A percentile compares a stretch with the other conserved stretches of the same genome.
Evolutionary conservation across 257 asterid genomes (phyloP).

Genomic region (Salvia hispanica): DNA sequence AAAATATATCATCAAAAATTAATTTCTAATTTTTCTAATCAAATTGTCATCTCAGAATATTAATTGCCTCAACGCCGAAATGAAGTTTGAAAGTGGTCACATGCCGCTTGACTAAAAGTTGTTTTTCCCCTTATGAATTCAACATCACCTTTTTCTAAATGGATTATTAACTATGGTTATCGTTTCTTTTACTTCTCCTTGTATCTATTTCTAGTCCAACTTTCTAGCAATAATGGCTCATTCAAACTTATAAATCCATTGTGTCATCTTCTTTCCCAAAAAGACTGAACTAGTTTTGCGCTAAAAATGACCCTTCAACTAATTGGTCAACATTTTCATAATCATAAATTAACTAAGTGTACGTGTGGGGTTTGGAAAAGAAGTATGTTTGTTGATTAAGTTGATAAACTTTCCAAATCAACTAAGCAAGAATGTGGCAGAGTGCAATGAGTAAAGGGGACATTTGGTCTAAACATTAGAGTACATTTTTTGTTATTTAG

Average conservation of each 20-base stretch:
- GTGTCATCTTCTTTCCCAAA: slow-evolving; percentile 17
- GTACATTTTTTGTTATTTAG: slow-evolving; percentile 4
- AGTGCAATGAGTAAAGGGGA: slow-evolving; percentile 41
- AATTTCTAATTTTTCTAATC: background rate
- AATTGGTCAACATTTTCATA: background rate
- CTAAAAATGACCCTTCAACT: slow-evolving; percentile 31
- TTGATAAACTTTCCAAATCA: slow-evolving; percentile 36
- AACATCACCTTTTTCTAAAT: slow-evolving; percentile 10
- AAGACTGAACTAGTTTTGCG: slow-evolving; percentile 12
- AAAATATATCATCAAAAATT: too few relatives aligned
- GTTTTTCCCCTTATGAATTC: background rate
- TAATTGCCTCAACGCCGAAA: slow-evolving; percentile 36
- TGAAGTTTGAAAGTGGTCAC: slow-evolving; percentile 37
- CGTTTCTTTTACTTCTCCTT: background rate
- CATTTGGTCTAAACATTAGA: too few relatives aligned
- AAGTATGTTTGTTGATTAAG: slow-evolving; percentile 16
- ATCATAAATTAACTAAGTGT: slow-evolving; percentile 7
- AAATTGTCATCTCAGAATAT: slow-evolving; percentile 26
- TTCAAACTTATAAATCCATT: background rate
- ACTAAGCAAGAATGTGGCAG: slow-evolving; percentile 26
- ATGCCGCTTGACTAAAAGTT: slow-evolving; percentile 35
- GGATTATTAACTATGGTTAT: background rate
- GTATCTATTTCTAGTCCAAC: too few relatives aligned
- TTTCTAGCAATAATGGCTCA: too few relatives aligned
- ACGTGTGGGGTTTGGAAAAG: slow-evolving; percentile 27